Base-by-base conservation (phyloP, 345 rosid genomes). In the Litchi chinensis region DNA sequence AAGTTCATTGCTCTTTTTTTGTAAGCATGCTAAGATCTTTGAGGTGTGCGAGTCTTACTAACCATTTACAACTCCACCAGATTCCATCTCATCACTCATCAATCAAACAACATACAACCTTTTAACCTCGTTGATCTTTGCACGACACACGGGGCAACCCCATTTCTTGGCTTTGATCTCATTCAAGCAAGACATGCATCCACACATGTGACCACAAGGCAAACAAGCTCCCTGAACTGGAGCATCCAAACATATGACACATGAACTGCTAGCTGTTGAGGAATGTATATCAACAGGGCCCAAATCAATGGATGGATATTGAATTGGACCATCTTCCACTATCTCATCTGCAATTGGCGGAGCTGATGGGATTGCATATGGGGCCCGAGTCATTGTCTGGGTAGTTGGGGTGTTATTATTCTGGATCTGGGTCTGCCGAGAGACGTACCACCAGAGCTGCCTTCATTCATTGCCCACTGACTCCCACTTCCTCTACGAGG, bases 131-230 rank as follows among this genome's bases (percentile, higher is more conserved):
- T 90, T 87, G 60, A 96, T 93, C 88, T 90, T 91, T 54, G 98
- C 82, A 18, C 99, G 98, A 75, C 99, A 94, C 6, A 96, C 94
- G 0, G 99, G 99, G 87, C 98, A 96, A 70, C 97, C 97, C 92
- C 92, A 88, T 71, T 96, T 91, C 85, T 94, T 94, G 80, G 88
- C 80, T 84, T 87, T 89, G 87, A 97, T 78, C 91, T 97, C 95
- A 3, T 85, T 91, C 83, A 97, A 79, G 84, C 98, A 97, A 71
- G 98, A 85, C 93, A 97, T 91, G 71, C 99, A 97, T 37, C 99
- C 99, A 0, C 92, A 98, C 80, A 94, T 95, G 83, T 97, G 99
- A 60, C 99, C 99, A 73, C 99, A 97, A 6, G 99, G 99, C n/a
- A 94, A 88, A 65, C 98, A 97, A 18, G 92, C 99, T 4, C 95